Base-by-base conservation (phyloP, 495 filamentous ascomycete species). In the Eremomyces bilateralis region DNA sequence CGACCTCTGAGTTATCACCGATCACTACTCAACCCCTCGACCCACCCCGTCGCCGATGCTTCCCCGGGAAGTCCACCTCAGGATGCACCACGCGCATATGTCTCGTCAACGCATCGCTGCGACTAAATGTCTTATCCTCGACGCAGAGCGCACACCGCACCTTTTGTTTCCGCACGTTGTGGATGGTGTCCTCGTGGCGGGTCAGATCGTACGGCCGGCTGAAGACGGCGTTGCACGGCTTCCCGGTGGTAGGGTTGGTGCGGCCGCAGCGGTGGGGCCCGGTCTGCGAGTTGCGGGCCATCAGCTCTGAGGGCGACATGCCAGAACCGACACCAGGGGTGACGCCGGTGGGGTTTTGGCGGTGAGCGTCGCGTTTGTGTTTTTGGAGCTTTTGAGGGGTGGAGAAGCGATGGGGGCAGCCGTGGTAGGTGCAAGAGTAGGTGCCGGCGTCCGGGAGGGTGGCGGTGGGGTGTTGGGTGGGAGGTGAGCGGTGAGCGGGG, bases 121-220 rank as follows among this genome's bases (percentile, higher is more conserved):
- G 69, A 38, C 77, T 85, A 49, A 95, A 94, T 0, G 80, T 85
- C 64, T 95, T 94, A 48, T 94, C 84, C 42, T 95, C 88, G n/a
- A 80, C 83, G 56, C 85, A 95, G 31, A 90, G 57, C 35, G 83
- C 72, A 53, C 85, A 97, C 16, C 81, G 73, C n/a, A 92, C 83
- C 58, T 97, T 95, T 48, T 80, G 72, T 67, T 93, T 92, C 45
- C 73, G 67, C 3, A 74, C 76, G 44, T 92, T 93, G 62, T 97
- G 88, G 44, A 95, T 94, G 8, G 88, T 95, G 45, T 93, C 85
- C 54, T 97, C 88, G 52, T 97, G 88, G 6, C 88, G 67, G 6
- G 88, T 97, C 21, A 97, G 67, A 57, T 97, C 88, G 66, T 97
- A 97, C 21, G 85, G 84, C n/a, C 88, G 67, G 1, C 85, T 93